These are phyloP conservation scores for Phialophora tarda DNA, from an alignment of 2,329 filamentous ascomycete species.

Conservation along the genomic window DNA sequence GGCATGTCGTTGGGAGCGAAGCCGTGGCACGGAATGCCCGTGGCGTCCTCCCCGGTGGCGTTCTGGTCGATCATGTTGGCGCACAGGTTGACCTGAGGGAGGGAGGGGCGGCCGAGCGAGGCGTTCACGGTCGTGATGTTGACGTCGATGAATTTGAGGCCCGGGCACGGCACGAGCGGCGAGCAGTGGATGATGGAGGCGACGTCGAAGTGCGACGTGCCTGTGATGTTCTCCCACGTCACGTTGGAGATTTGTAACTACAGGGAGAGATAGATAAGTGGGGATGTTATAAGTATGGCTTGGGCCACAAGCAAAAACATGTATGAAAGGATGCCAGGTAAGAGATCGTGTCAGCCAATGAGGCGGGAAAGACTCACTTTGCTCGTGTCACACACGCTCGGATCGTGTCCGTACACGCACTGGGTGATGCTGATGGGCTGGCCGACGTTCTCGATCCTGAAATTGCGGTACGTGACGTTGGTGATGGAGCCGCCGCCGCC, in stretches of 20 bases:
- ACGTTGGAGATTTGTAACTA: constrained; percentile 52
- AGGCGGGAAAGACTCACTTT: constrained; percentile 39
- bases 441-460: constrained; percentile 67
- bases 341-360: background rate
- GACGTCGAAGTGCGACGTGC: constrained; percentile 57
- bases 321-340: background rate
- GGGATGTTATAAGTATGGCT: too few relatives aligned
- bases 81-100: constrained; percentile 51
- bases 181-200: constrained; percentile 56
- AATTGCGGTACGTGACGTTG: constrained; percentile 71
- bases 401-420: constrained; percentile 53
- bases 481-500: constrained; percentile 66
- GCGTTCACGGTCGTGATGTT: constrained; percentile 52
- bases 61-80: constrained; percentile 47
- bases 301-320: background rate
- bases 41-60: constrained; percentile 25
- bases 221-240: constrained; percentile 54
- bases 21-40: constrained; percentile 40
- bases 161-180: constrained; percentile 51
- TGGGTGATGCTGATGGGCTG: constrained; percentile 70
- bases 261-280: background rate
- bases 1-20: constrained; percentile 39
- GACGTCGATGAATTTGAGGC: constrained; percentile 54
- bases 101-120: constrained; percentile 42
- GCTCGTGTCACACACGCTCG: constrained; percentile 47